These are phyloP conservation scores for Pyrus pyrifolia DNA, from an alignment of 306 rosid species.

Conservation along the genomic window DNA sequence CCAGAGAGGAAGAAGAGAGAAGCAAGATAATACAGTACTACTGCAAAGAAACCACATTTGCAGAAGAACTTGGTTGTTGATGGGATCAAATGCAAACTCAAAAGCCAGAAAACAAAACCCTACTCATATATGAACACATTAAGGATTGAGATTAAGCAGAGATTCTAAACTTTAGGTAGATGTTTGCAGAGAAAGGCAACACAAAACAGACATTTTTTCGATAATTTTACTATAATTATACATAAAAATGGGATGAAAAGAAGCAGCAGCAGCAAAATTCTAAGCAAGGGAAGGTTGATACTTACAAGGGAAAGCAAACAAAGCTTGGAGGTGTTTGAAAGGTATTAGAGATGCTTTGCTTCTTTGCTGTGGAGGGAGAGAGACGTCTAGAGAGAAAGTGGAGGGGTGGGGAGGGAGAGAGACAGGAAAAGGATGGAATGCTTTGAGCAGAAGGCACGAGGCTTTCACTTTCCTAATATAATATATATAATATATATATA, in stretches of 20 bases:
- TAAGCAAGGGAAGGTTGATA: slow-evolving; percentile 59
- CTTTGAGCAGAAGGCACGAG: slow-evolving; percentile 56
- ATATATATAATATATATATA: background rate
- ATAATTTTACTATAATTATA: background rate
- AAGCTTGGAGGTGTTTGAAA: slow-evolving; percentile 31
- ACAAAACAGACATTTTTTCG: slow-evolving; percentile 31
- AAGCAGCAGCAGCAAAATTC: slow-evolving; percentile 32
- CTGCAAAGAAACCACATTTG: slow-evolving; percentile 5
- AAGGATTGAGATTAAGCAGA: slow-evolving; percentile 24
- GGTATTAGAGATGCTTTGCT: slow-evolving; percentile 64
- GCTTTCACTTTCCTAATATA: slow-evolving; percentile 8
- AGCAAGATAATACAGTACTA: slow-evolving; percentile 1
- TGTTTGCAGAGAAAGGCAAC: slow-evolving; percentile 42
- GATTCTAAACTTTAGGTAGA: slow-evolving; percentile 57
- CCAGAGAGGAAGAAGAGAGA: slow-evolving; percentile 16
- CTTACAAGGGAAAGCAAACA: slow-evolving; percentile 71
- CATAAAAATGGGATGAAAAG: background rate
- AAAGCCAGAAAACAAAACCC: slow-evolving; percentile 22
- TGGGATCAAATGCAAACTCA: slow-evolving; percentile 23
- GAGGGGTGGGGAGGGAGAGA: background rate
- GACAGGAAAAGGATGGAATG: slow-evolving; percentile 20
- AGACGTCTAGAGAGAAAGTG: slow-evolving; percentile 16
- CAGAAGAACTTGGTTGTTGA: slow-evolving; percentile 20
- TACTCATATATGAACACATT: slow-evolving; percentile 37
- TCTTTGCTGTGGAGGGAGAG: slow-evolving; percentile 43